A percentile compares a stretch with the other conserved stretches of the same genome.
Evolutionary conservation across 2,329 filamentous ascomycete species (phyloP).

Genomic region (Neurospora sp.): DNA sequence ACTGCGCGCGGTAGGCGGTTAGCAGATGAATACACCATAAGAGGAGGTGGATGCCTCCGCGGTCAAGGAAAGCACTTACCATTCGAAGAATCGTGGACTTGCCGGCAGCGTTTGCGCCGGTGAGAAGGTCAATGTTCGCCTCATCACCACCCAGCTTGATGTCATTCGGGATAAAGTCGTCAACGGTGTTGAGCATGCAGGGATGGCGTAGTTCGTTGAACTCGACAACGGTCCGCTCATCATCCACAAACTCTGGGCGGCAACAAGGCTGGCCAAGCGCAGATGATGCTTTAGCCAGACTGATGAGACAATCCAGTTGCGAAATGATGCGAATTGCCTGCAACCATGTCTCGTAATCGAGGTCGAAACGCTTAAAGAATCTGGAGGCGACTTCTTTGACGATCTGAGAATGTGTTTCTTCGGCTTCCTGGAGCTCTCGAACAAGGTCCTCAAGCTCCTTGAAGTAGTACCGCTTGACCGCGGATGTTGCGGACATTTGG

Average conservation of each 20-base stretch:
- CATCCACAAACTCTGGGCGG: slow-evolving; percentile 77
- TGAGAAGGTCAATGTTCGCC: slow-evolving; percentile 82
- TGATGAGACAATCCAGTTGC: slow-evolving; percentile 90
- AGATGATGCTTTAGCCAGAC: slow-evolving; percentile 78
- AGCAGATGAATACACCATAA: slow-evolving; percentile 12
- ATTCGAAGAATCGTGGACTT: slow-evolving; percentile 95
- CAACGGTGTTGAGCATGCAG: slow-evolving; percentile 81
- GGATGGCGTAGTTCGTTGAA: slow-evolving; percentile 90
- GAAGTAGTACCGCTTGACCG: slow-evolving; percentile 91
- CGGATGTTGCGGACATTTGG: slow-evolving; percentile 89
- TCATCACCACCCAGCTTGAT: slow-evolving; percentile 72
- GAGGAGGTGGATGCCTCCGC: neutral
- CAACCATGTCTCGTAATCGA: slow-evolving; percentile 77
- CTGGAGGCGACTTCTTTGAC: slow-evolving; percentile 75
- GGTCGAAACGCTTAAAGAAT: slow-evolving; percentile 82
- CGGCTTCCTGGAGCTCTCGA: slow-evolving; percentile 81
- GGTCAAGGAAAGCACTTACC: slow-evolving; percentile 41
- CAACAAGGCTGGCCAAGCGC: slow-evolving; percentile 81
- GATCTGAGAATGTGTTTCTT: slow-evolving; percentile 87
- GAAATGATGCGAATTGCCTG: slow-evolving; percentile 82
- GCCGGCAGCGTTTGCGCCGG: slow-evolving; percentile 91
- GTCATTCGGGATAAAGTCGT: slow-evolving; percentile 95
- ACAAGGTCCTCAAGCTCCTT: slow-evolving; percentile 73
- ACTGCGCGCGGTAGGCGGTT: slow-evolving; percentile 37
- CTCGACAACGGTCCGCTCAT: slow-evolving; percentile 77